A percentile compares a stretch with the other conserved stretches of the same genome.
These are phyloP conservation scores for Adansonia madagascariensis DNA, from an alignment of 441 rosid species.

Conservation along the genomic window DNA sequence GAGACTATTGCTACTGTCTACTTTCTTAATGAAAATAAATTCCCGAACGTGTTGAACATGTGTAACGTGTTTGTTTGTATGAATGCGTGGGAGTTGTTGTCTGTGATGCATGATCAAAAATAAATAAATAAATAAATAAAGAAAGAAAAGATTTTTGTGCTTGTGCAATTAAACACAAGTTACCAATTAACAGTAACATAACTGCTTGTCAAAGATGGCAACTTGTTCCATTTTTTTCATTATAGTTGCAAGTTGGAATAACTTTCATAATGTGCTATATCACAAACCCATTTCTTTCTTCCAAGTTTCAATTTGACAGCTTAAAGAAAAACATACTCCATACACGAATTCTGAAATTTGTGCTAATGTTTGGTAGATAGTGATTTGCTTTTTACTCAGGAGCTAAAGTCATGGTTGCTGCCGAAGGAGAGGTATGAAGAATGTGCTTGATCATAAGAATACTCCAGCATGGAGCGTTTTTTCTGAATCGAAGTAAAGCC, in stretches of 20 bases:
- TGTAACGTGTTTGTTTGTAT: not conserved
- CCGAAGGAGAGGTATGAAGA: not conserved
- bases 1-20: not conserved
- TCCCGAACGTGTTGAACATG: not conserved
- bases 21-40: not conserved
- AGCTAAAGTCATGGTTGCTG: not conserved
- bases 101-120: not conserved
- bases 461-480: not conserved
- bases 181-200: not conserved
- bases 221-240: not conserved
- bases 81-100: not conserved
- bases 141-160: not conserved
- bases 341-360: not conserved
- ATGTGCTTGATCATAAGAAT: not conserved
- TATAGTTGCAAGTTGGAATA: not conserved
- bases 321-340: not conserved
- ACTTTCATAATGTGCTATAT: not conserved
- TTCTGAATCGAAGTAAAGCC: not conserved
- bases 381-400: not conserved
- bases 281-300: not conserved
- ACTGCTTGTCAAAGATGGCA: slow-evolving; percentile 7
- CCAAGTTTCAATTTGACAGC: not conserved
- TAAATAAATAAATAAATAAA: not conserved
- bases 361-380: not conserved
- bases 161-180: not conserved